Evolutionary conservation across 495 filamentous ascomycete species (phyloP), one percentile per base, ranked within the genome.

Genomic region (Podospora australis): DNA sequence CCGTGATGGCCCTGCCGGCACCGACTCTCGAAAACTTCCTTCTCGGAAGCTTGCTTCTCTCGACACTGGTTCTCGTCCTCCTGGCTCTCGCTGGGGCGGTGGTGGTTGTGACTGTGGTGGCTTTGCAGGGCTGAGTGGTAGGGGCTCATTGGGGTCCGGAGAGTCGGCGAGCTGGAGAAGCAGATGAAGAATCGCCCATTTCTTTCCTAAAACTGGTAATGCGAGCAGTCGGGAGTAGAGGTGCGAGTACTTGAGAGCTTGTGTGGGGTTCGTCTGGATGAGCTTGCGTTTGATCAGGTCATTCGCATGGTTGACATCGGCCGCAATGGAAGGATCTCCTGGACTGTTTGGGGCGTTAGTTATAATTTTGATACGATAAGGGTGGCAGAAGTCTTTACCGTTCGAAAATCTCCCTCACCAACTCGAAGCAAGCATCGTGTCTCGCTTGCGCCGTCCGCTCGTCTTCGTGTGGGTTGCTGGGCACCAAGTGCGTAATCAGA

Each of bases 161-260:
- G 83, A 81, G 51, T 81, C 79, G 39, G 85, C 81, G 34, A 98
- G 74, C 54, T 86, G 84, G 58, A 89, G 84, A 17, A 99, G 80
- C 35, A 99, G 77, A 60, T 91, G 89, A 5, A 99, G 73, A 53
- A 96, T 95, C 2, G 86, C 89, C 89, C 91, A 96, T 78, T 97
- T 99, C 64, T 95, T 85, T 56, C 82, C 83, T 24, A 99, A 73
- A 2, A 97, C 90, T 3, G 91, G 90, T 55, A 94, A 83, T 21
- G 89, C 85, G 16, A 96, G 72, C 20, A 99, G 78, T 30, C 86
- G 78, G 29, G 87, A 86, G 69, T 91, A 95, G 39, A 97, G 75
- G 60, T 92, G 88, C 13, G 86, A 84, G 67, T 96, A 96, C 20
- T 81, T 77, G 21, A 91, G 70, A n/a, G 88, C 88, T 61, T 90